phyloP scores from a whole-genome alignment of 768 basidiomycete genomes.

The Trametes maxima region DNA sequence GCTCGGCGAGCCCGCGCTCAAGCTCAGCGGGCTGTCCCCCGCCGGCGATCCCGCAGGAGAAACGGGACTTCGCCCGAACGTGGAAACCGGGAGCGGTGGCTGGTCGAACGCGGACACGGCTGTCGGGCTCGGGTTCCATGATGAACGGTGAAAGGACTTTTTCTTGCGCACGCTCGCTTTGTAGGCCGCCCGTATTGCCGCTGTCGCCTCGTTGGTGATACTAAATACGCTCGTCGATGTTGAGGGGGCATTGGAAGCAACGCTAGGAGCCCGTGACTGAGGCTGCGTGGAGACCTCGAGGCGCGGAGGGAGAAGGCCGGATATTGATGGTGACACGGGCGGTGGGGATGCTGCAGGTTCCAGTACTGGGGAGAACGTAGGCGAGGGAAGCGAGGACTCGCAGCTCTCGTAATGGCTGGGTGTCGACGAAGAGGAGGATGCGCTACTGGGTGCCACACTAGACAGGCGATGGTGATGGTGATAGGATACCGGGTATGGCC shows the following conservation, averaged over 20 bases:
- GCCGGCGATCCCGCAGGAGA: background rate
- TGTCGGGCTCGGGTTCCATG: slow-evolving; percentile 43
- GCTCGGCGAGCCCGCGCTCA: slow-evolving; percentile 14
- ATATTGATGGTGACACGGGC: slow-evolving; percentile 14
- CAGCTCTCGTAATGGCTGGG: slow-evolving; percentile 32
- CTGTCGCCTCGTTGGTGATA: slow-evolving; percentile 32
- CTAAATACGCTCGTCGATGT: slow-evolving; percentile 20
- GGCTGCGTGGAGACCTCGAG: slow-evolving; percentile 8
- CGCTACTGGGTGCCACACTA: slow-evolving; percentile 19
- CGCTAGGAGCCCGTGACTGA: slow-evolving; percentile 24
- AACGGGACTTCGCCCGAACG: slow-evolving; percentile 5
- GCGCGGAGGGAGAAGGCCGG: slow-evolving; percentile 14
- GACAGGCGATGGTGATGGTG: slow-evolving; percentile 21
- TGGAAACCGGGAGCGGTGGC: background rate
- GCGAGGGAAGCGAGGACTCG: slow-evolving; percentile 30
- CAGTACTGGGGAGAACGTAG: slow-evolving; percentile 19
- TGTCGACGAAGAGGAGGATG: slow-evolving; percentile 24
- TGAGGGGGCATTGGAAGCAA: slow-evolving; percentile 19
- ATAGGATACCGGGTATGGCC: slow-evolving; percentile 25
- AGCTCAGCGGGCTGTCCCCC: slow-evolving; percentile 16
- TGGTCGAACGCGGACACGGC: slow-evolving; percentile 12
- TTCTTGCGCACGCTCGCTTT: slow-evolving; percentile 50
- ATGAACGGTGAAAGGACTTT: slow-evolving; percentile 51
- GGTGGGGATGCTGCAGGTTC: background rate
- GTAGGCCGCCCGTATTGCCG: slow-evolving; percentile 56